Evolutionary conservation across 495 filamentous ascomycete genomes (phyloP), one percentile per base, ranked within the genome.

Genomic region (Hypoxylon fuscum): DNA sequence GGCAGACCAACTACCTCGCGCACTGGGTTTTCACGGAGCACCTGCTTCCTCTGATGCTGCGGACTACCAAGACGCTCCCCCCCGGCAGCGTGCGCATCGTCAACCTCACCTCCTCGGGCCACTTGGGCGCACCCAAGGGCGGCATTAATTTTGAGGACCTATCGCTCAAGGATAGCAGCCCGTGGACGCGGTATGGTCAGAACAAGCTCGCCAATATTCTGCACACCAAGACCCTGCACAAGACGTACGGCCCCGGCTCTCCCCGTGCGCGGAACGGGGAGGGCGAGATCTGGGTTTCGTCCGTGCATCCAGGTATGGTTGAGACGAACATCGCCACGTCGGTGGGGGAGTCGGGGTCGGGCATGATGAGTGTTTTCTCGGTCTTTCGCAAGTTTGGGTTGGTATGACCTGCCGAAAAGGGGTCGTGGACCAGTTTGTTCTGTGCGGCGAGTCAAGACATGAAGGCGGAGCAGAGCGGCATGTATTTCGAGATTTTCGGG

Each of bases 181-280:
- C 58, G 18, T 74, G 59, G 72, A 0, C 59, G 48, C 77, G 79
- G 31, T 81, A 81, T 62, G 75, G 76, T 8, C 75, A 80, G 59
- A 74, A 69, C 72, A 81, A 79, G 64, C 72, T 80, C 18, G 76
- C 76, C 25, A 78, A 78, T 38, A 66, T 79, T 29, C 35, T 81
- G 31, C 74, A 79, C 57, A 54, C 74, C 12, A 73, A 70, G 55
- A 66, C 50, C 12, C 53, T 77, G 42, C 49, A 72, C 25, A 35
- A 25, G 35, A 66, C 46, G 25, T 80, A 77, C 47, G 79, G 77
- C 3, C 77, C 77, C 10, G 54, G 56, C 7, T 75, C 72, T 8
- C 35, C 37, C 7, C 68, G 62, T 37, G 71, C 71, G 21, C 51
- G 31, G 22, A 61, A 49, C 3, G 66, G 66, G 5, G 46, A 69